Percentiles rank a stretch among this genome's conserved stretches.
phyloP scores from a whole-genome alignment of 108 stramenopile genomes.

The Mediolabrus comicus region DNA sequence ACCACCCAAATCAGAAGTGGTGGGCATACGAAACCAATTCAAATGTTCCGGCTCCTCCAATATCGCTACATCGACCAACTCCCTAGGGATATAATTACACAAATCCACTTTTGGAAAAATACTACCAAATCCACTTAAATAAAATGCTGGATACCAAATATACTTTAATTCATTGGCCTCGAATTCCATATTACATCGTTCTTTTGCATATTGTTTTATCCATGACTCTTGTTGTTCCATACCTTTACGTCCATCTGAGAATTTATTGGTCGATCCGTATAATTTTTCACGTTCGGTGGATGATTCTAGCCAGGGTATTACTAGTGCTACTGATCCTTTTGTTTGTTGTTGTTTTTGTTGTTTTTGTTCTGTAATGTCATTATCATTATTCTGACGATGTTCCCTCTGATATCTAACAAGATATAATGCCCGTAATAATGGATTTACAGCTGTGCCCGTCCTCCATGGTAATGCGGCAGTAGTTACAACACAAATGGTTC shows the following conservation, averaged over 20 bases:
- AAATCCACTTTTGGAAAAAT: conserved; percentile 89
- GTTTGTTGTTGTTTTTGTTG: neutral
- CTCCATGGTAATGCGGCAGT: conserved; percentile 79
- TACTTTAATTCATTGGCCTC: conserved; percentile 55
- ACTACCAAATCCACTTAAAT: conserved; percentile 66
- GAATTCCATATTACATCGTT: conserved; percentile 32
- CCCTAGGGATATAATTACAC: conserved; percentile 62
- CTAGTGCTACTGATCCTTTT: conserved; percentile 34
- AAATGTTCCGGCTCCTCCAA: conserved; percentile 96
- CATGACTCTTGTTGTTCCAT: conserved; percentile 40
- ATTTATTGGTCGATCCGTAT: conserved; percentile 26
- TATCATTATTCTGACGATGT: conserved; percentile 6
- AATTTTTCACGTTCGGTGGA: conserved; percentile 29
- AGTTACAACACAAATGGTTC: conserved; percentile 55
- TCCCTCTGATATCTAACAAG: conserved; percentile 38
- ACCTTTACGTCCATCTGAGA: conserved; percentile 22
- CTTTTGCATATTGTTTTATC: conserved; percentile 35
- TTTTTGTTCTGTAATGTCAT: too few species aligned
- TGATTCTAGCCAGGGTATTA: conserved; percentile 59
- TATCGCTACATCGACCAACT: conserved; percentile 85
- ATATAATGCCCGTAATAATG: conserved; percentile 67
- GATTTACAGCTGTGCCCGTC: conserved; percentile 79
- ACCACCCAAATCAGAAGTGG: neutral
- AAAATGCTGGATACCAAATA: conserved; percentile 71
- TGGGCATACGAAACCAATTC: conserved; percentile 82